Evolutionary conservation across 129 eudicot genomes (phyloP), one percentile per base, ranked within the genome.

Genomic region (Glebionis coronaria): DNA sequence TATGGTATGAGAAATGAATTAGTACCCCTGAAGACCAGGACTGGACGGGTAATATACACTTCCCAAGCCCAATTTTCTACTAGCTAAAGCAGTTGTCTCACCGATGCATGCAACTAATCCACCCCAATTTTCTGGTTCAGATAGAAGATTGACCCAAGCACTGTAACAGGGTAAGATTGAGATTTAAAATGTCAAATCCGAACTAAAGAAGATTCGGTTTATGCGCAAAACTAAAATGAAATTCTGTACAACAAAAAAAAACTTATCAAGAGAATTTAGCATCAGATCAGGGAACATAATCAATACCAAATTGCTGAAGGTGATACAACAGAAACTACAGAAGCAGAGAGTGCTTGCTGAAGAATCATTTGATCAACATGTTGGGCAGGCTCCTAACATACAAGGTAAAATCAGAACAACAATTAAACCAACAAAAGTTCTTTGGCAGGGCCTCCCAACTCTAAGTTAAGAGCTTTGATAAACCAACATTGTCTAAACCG

Each of bases 231-330:
- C 65, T 65, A 20, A 72, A 40, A 51, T 52, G 55, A 12, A 20
- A 14, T 19, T 61, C 46, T 51, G 25, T 40, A 21, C 60, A 15
- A 13, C 59, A 57, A 10, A 58, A 57, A 6, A 45, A 21, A 45
- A n/a, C n/a, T n/a, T n/a, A n/a, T n/a, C n/a, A n/a, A n/a, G n/a
- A n/a, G n/a, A n/a, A n/a, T n/a, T n/a, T 12, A 28, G 56, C 51
- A 74, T 55, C 31, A 65, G 25, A 72, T 45, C 29, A 42, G 11
- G 44, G 57, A 55, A 69, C 46, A 14, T 64, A 45, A 16, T 53
- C 40, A 56, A 46, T 83, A 91, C 97, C 97, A 83, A 53, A 88
- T n/a, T 71, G 97, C 90, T 66, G 97, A 91, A 79, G 97, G 96
- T n/a, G 54, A 8, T 56, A n/a, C n/a, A n/a, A n/a, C n/a, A n/a